phyloP scores from a whole-genome alignment of 306 rosid species.

The Glycine tomentella region DNA sequence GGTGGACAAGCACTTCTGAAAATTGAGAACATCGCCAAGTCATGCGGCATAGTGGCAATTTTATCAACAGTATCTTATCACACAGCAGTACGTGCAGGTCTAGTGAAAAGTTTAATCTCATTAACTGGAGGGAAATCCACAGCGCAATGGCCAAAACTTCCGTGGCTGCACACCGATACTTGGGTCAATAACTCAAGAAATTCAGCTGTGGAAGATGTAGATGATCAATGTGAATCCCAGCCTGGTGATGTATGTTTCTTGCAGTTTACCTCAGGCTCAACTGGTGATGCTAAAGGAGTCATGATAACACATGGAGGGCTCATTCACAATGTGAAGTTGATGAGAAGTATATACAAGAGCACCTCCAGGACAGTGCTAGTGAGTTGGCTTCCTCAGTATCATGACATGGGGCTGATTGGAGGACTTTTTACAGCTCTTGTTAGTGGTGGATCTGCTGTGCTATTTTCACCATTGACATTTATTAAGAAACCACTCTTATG shows the following conservation, averaged over 20 bases:
- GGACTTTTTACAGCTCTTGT: constrained; percentile 93
- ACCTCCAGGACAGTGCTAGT: constrained; percentile 83
- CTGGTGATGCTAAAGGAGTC: constrained; percentile 98
- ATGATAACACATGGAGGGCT: constrained; percentile 96
- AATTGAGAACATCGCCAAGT: constrained; percentile 82
- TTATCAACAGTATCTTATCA: constrained; percentile 76
- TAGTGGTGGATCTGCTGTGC: constrained; percentile 83
- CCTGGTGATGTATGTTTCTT: constrained; percentile 73
- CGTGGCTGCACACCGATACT: constrained; percentile 86
- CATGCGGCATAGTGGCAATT: constrained; percentile 82
- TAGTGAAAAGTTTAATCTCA: constrained; percentile 66
- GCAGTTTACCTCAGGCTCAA: constrained; percentile 94
- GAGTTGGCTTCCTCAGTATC: constrained; percentile 99
- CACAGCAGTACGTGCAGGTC: constrained; percentile 85
- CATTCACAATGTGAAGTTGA: constrained; percentile 83
- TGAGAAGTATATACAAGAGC: constrained; percentile 78
- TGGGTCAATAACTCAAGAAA: constrained; percentile 73
- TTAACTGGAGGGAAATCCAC: constrained; percentile 61
- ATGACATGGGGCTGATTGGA: constrained; percentile 97
- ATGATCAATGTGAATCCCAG: constrained; percentile 63
- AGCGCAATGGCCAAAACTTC: constrained; percentile 86
- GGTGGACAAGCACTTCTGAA: constrained; percentile 90
- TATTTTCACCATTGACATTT: constrained; percentile 87
- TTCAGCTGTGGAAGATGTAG: constrained; percentile 33
- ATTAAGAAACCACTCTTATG: constrained; percentile 89